Percentiles rank a stretch among this genome's conserved stretches.
Conservation (phyloP, 2,329 filamentous ascomycete genomes). For the Rhytidhysteron rufulum region DNA sequence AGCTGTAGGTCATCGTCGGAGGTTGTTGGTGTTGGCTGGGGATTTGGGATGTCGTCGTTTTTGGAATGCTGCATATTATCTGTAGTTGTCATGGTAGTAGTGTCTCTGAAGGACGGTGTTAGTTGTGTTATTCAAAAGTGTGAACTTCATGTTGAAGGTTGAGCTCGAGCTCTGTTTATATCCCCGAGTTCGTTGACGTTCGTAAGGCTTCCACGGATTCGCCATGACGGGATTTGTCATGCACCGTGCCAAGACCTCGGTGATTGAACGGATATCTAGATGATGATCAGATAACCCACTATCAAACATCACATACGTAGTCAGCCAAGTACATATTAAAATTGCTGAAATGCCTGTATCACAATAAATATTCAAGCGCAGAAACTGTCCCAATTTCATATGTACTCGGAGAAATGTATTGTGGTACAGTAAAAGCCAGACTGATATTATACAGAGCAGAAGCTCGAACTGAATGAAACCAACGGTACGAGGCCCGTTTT, state of each 20-base stretch:
- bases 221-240: slow-evolving; percentile 33
- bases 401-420: no score
- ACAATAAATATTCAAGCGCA: no score
- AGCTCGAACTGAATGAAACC: no score
- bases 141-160: slow-evolving; percentile 22
- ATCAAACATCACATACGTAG: no score
- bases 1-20: slow-evolving; percentile 26
- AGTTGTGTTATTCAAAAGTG: slow-evolving; percentile 19
- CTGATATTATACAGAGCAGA: no score
- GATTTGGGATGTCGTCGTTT: slow-evolving; percentile 11
- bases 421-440: no score
- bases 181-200: slow-evolving; percentile 26
- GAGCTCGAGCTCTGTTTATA: slow-evolving; percentile 15
- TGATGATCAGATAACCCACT: no score
- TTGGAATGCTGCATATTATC: slow-evolving; percentile 1
- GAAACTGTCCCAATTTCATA: no score
- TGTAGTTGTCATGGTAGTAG: slow-evolving; percentile 1
- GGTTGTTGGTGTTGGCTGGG: slow-evolving; percentile 7
- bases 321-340: no score
- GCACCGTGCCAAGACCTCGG: slow-evolving; percentile 3
- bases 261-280: background rate
- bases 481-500: no score
- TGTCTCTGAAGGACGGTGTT: slow-evolving; percentile 8
- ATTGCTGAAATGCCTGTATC: no score
- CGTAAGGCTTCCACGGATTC: slow-evolving; percentile 31